Evolutionary conservation across 2,329 filamentous ascomycete genomes (phyloP).

Genomic region (Colletotrichum scovillei): DNA sequence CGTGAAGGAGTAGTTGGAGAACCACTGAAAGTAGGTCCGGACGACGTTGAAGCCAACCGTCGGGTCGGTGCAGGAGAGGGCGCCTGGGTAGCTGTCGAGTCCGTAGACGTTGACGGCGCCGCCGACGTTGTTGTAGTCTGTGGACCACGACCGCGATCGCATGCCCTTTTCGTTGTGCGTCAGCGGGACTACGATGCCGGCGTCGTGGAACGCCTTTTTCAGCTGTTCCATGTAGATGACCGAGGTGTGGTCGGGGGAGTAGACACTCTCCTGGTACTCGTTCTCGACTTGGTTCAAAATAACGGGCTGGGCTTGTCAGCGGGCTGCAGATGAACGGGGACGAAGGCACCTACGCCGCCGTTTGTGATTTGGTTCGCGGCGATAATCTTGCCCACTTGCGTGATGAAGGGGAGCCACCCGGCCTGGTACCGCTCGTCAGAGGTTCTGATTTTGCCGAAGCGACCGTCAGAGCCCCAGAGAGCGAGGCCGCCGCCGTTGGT

Average conservation of each 20-base stretch:
- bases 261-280: slow-evolving; percentile 73
- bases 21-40: slow-evolving; percentile 67
- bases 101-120: slow-evolving; percentile 58
- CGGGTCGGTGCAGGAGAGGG: slow-evolving; percentile 71
- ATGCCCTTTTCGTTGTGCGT: slow-evolving; percentile 76
- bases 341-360: slow-evolving; percentile 66
- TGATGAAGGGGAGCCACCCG: slow-evolving; percentile 53
- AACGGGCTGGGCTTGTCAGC: slow-evolving; percentile 69
- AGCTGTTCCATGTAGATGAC: slow-evolving; percentile 54
- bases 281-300: slow-evolving; percentile 87
- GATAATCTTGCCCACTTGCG: slow-evolving; percentile 70
- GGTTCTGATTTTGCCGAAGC: slow-evolving; percentile 52
- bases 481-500: slow-evolving; percentile 50
- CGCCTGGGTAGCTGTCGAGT: slow-evolving; percentile 73
- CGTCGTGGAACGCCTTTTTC: slow-evolving; percentile 73
- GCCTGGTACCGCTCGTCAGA: slow-evolving; percentile 54
- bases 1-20: slow-evolving; percentile 64
- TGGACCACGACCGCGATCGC: slow-evolving; percentile 58
- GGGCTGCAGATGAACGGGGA: slow-evolving; percentile 55
- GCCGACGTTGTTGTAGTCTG: slow-evolving; percentile 66
- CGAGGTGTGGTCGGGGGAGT: slow-evolving; percentile 54
- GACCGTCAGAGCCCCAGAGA: slow-evolving; percentile 38
- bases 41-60: slow-evolving; percentile 45
- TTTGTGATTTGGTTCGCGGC: slow-evolving; percentile 85
- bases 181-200: slow-evolving; percentile 78